These are phyloP conservation scores for Malus fusca DNA, from an alignment of 306 rosid genomes.

Conservation along the genomic window DNA sequence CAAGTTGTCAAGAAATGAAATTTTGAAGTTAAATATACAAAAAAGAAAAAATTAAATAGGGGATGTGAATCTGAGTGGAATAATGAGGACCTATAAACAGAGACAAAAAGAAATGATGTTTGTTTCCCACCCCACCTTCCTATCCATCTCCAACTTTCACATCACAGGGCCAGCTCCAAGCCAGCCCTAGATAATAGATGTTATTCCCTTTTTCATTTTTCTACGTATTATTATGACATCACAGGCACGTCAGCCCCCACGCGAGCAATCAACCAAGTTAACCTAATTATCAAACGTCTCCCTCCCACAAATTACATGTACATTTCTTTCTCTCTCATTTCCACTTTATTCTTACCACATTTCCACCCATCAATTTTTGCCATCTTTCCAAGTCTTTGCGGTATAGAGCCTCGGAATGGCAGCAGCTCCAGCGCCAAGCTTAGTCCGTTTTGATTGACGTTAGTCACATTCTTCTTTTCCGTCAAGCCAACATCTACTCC, in stretches of 20 bases:
- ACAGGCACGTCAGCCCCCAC: constrained; percentile 46
- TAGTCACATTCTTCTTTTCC: too few relatives aligned
- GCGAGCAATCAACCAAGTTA: constrained; percentile 29
- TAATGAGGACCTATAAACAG: constrained; percentile 50
- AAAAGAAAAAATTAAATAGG: background rate
- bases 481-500: background rate
- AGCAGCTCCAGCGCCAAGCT: background rate
- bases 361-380: background rate
- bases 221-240: constrained; percentile 49
- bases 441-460: too few relatives aligned
- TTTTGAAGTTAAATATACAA: too few relatives aligned
- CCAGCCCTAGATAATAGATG: constrained; percentile 2
- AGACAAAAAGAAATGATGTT: constrained; percentile 90
- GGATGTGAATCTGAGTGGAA: constrained; percentile 26
- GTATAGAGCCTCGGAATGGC: background rate
- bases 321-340: background rate
- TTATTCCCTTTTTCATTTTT: constrained; percentile 1
- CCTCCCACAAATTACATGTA: background rate
- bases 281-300: background rate
- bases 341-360: background rate
- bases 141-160: constrained; percentile 23
- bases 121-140: constrained; percentile 61
- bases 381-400: background rate
- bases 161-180: background rate
- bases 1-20: too few relatives aligned